Base-by-base conservation (phyloP, 2,329 filamentous ascomycete species). In the Pestalotiopsis sp. region DNA sequence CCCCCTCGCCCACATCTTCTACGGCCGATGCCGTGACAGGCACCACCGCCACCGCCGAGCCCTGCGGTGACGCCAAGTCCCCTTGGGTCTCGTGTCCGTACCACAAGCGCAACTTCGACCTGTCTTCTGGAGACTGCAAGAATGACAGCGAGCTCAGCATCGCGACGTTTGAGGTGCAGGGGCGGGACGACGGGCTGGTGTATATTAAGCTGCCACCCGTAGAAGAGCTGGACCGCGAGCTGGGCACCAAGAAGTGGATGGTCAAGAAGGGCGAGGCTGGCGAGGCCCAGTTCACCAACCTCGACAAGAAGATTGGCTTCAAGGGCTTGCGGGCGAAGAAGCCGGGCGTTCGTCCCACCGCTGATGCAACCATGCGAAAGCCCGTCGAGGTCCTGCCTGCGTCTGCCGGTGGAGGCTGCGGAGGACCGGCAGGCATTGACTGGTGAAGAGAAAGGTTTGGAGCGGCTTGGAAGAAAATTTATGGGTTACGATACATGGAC, bases 91-190 rank as follows among this genome's bases (percentile, higher is more conserved):
- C 91, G 1, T 97, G 94, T 76, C 94, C 94, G 0, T 90, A 92
- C 80, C 94, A 97, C 84, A 97, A 97, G 84, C 90, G 93, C 73
- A 97, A 97, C 82, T 97, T 92, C 79, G 90, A 93, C 76, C 89
- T 97, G 58, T 86, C 85, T 52, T 86, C 88, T 0, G 93, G 94
- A 1, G 85, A 87, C 20, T 97, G 94, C 81, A 88, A 86, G 66
- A 95, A 91, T 77, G 94, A 97, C 78, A 85, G 87, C 41, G 85
- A 85, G 23, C 85, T 96, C 72, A 94, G 91, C 73, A 95, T 97
- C 75, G 93, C 94, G 3, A 95, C 92, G 0, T 97, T 97, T 79
- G 87, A 88, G 0, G 90, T 89, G 4, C 92, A 97, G 79, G 91
- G 91, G 77, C 84, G 93, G 12, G 68, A 72, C 2, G 93, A 96